Conservation (phyloP, 78 protist genomes). For the Bodo saltans region DNA sequence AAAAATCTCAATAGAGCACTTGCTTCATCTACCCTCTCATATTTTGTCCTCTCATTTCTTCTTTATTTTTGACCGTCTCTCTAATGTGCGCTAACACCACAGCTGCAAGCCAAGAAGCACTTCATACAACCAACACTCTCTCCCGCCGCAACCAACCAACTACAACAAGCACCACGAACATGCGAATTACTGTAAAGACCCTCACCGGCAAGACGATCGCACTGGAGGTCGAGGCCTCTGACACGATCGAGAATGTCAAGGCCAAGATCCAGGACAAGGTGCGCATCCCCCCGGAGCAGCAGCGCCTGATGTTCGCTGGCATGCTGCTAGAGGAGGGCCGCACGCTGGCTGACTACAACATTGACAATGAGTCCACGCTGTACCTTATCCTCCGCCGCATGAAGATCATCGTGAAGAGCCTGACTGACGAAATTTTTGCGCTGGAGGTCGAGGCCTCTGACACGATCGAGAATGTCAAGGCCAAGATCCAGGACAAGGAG, state of each 20-base stretch:
- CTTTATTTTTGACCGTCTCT: no score
- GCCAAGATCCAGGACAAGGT: constrained; percentile 79
- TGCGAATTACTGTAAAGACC: constrained; percentile 92
- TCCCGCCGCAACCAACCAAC: no score
- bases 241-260: constrained; percentile 94
- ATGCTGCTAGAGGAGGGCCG: constrained; percentile 84
- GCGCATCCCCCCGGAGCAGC: constrained; percentile 99
- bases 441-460: constrained; percentile 88
- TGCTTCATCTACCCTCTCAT: no score
- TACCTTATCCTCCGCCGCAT: constrained; percentile 56
- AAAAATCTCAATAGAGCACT: no score
- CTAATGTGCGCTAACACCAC: no score
- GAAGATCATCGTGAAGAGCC: constrained; percentile 92
- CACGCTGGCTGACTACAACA: constrained; percentile 74
- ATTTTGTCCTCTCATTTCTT: no score
- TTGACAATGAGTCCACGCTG: constrained; percentile 71
- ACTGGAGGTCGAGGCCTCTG: constrained; percentile 85
- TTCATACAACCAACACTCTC: no score
- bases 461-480: constrained; percentile 92
- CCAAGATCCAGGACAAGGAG: constrained; percentile 97
- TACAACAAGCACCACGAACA: no score
- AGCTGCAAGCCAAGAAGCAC: no score
- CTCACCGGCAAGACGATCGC: constrained; percentile 78
- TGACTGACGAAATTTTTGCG: constrained; percentile 74
- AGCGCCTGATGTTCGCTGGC: constrained; percentile 96